Conservation (phyloP, 2,329 filamentous ascomycete genomes). For the Pyrenophora tritici-repentis region DNA sequence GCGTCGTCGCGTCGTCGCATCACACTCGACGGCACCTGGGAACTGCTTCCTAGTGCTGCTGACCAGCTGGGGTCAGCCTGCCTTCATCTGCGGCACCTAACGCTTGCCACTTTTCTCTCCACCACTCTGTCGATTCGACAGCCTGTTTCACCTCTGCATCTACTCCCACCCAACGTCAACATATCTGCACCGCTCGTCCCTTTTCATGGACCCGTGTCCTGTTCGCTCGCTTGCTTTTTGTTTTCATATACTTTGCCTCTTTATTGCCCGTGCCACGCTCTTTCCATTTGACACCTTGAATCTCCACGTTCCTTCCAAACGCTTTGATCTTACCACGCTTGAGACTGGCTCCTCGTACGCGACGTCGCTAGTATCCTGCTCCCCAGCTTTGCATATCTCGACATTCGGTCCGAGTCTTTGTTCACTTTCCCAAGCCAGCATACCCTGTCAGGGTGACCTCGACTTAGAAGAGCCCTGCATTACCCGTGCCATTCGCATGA, state of each 20-base stretch:
- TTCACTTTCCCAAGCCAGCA: conserved; percentile 10
- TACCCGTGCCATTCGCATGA: conserved; percentile 14
- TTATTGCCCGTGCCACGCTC: conserved; percentile 31
- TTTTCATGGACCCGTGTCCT: conserved; percentile 35
- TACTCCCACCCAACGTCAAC: conserved; percentile 21
- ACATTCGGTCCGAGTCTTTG: conserved; percentile 1
- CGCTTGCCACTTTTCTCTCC: conserved; percentile 31
- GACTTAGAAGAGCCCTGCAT: background rate
- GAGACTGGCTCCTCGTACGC: background rate
- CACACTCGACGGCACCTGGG: conserved; percentile 33
- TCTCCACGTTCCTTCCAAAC: conserved; percentile 19
- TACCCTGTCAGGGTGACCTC: conserved; percentile 14
- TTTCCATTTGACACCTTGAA: conserved; percentile 23
- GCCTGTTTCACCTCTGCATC: conserved; percentile 37
- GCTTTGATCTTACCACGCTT: conserved; percentile 21
- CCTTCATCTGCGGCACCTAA: conserved; percentile 33
- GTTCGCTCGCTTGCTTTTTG: conserved; percentile 45
- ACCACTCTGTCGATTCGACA: conserved; percentile 33
- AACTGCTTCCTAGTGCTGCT: conserved; percentile 28
- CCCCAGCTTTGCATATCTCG: conserved; percentile 5
- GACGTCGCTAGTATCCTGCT: no score
- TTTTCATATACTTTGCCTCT: conserved; percentile 32
- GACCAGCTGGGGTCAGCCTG: conserved; percentile 27
- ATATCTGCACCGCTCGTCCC: conserved; percentile 31
- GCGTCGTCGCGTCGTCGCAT: conserved; percentile 31